Conservation (phyloP, 208 protist species). For the Trypanosoma vivax region DNA sequence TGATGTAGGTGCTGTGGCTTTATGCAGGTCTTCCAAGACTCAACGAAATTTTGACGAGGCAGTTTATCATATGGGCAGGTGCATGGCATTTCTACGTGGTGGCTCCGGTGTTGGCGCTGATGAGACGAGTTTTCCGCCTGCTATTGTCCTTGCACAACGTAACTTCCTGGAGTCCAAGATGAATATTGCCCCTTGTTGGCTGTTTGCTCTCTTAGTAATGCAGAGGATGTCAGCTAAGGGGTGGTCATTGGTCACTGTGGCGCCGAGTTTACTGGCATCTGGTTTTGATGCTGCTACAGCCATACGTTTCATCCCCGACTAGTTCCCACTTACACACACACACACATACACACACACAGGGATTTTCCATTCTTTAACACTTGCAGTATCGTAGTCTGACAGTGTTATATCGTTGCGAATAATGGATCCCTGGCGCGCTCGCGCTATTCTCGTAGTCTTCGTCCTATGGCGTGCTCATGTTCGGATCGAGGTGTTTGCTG, state of each 20-base stretch:
- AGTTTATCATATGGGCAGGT: not conserved
- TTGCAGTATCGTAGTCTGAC: no score
- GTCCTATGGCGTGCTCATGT: no score
- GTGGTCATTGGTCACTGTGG: slow-evolving; percentile 1
- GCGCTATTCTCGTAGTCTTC: no score
- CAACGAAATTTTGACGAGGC: slow-evolving; percentile 10
- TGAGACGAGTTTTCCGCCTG: not conserved
- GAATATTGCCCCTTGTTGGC: not conserved
- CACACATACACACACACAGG: slow-evolving; percentile 2
- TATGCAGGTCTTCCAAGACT: not conserved
- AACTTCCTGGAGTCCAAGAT: not conserved
- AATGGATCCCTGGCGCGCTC: no score
- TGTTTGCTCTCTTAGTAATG: not conserved
- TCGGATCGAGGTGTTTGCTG: no score
- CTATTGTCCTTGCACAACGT: not conserved
- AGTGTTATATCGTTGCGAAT: no score
- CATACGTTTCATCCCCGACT: not conserved
- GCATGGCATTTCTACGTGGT: not conserved
- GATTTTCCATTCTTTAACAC: slow-evolving; percentile 1
- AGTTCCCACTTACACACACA: not conserved
- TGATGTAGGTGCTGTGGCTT: not conserved
- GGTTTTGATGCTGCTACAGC: not conserved
- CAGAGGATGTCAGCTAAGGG: not conserved
- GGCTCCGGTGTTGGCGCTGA: not conserved
- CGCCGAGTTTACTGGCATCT: not conserved